A percentile compares a stretch with the other conserved stretches of the same genome.
phyloP scores from a whole-genome alignment of 495 filamentous ascomycete species.

The Choiromyces venosus region DNA sequence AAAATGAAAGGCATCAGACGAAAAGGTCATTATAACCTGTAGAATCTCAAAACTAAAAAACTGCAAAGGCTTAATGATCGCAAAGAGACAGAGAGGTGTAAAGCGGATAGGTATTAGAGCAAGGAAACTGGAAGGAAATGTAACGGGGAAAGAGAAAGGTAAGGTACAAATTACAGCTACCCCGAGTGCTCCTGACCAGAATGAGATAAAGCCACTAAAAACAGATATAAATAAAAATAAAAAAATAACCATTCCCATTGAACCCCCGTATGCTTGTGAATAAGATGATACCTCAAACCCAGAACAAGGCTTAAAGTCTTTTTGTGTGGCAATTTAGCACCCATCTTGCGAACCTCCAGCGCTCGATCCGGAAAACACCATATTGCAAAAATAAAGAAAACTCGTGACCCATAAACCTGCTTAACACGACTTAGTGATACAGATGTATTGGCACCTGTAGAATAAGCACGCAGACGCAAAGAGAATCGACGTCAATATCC shows the following conservation, averaged over 20 bases:
- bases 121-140: not conserved
- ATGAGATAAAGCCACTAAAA: not conserved
- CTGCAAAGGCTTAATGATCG: not conserved
- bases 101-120: conserved; percentile 1
- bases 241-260: conserved; percentile 8
- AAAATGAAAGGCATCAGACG: not conserved
- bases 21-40: not conserved
- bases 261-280: conserved; percentile 1
- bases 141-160: conserved; percentile 2
- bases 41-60: not conserved
- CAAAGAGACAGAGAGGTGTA: not conserved
- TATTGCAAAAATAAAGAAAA: conserved; percentile 32
- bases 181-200: conserved; percentile 16
- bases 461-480: not conserved
- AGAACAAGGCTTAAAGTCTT: conserved; percentile 10
- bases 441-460: not conserved
- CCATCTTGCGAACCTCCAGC: conserved; percentile 31
- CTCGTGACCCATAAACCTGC: conserved; percentile 37
- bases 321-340: conserved; percentile 30
- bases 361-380: conserved; percentile 35
- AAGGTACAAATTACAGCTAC: conserved; percentile 6
- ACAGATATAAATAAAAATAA: not conserved
- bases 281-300: conserved; percentile 10
- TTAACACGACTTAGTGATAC: conserved; percentile 22
- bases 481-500: conserved; percentile 3